Evolutionary conservation across 2,329 filamentous ascomycete species (phyloP), one percentile per base, ranked within the genome.

Genomic region (Sarocladium strictum): DNA sequence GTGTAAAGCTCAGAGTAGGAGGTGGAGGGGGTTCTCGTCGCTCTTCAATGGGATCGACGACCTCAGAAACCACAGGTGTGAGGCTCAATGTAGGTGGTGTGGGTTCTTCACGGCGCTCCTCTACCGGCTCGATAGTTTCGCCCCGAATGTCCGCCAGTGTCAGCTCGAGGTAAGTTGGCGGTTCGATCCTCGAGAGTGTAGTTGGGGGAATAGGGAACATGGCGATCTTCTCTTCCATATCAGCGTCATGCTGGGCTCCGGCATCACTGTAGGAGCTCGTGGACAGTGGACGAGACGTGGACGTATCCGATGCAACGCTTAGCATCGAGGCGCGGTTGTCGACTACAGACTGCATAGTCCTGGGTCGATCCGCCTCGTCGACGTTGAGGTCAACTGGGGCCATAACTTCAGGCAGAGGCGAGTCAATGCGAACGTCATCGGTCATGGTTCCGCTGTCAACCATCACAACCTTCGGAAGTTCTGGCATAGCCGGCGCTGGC

Each of bases 371-470:
- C 9, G 40, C 21, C 6, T 60, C 51, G 37, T 62, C 60, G 7
- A 64, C 59, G 14, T 64, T 66, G 55, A 64, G 67, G 10, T 15
- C n/a, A 15, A 24, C 24, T 7, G 27, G 47, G 6, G 47, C 11
- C 7, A 35, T 21, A n/a, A 51, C 21, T n/a, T 51, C 47, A 23
- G 47, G 47, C 47, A 51, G 17, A 7, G 26, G 47, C 11, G 32
- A 35, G 5, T 21, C 23, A 24, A 29, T 37, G 27, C 41, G 24
- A 17, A 50, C 53, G 21, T 54, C 60, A 59, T 86, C 82, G 0
- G 83, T 85, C 78, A 86, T 84, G 61, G 77, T 79, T 24, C 77
- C 74, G 33, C 73, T 78, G 58, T 86, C 81, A 10, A 84, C 75
- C 81, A 85, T 86, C 29, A 77, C 70, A 9, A 73, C 65, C 63